These are phyloP conservation scores for Vitis rupestris DNA, from an alignment of 164 flowering plant species.

Conservation along the genomic window DNA sequence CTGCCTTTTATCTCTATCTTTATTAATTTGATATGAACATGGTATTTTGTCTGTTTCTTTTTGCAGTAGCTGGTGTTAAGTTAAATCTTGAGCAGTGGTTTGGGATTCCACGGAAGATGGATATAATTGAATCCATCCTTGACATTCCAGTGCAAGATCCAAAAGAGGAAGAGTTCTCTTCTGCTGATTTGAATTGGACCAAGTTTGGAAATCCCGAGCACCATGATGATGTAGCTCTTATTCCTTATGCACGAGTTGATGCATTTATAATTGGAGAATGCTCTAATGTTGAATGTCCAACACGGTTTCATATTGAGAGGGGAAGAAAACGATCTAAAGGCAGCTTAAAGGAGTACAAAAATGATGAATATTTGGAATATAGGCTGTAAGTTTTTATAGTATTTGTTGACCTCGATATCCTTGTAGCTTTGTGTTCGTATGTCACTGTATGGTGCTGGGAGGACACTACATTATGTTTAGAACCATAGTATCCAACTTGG, in stretches of 20 bases:
- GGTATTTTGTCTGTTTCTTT: too few relatives aligned
- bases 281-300: slow-evolving; percentile 72
- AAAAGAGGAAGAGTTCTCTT: slow-evolving; percentile 74
- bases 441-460: background rate
- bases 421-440: background rate
- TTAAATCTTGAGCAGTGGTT: background rate
- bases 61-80: too few relatives aligned
- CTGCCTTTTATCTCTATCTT: too few relatives aligned
- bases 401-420: background rate
- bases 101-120: slow-evolving; percentile 38
- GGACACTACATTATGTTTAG: background rate
- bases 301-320: slow-evolving; percentile 92
- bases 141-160: slow-evolving; percentile 78
- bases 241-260: slow-evolving; percentile 83
- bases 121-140: slow-evolving; percentile 48
- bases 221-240: slow-evolving; percentile 84
- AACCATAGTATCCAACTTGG: background rate
- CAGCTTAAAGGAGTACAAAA: slow-evolving; percentile 72
- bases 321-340: slow-evolving; percentile 71
- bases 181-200: slow-evolving; percentile 75
- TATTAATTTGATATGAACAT: too few relatives aligned
- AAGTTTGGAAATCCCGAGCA: slow-evolving; percentile 67
- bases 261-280: slow-evolving; percentile 88
- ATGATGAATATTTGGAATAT: slow-evolving; percentile 85
- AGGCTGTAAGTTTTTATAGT: slow-evolving; percentile 53